Percentiles rank a stretch among this genome's conserved stretches.
phyloP scores from a whole-genome alignment of 306 rosid genomes.

The Fragaria vesca region DNA sequence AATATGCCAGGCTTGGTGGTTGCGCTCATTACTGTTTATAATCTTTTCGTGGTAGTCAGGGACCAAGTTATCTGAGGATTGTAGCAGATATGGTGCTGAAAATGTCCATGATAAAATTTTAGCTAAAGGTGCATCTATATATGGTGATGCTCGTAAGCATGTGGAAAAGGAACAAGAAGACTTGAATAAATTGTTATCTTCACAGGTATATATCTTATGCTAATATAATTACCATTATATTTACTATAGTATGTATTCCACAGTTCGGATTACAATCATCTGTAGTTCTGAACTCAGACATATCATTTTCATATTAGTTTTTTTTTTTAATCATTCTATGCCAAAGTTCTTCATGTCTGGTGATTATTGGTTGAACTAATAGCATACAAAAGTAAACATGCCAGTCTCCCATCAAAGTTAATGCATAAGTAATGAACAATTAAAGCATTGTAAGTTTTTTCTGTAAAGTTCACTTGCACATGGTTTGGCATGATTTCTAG shows the following conservation, averaged over 20 bases:
- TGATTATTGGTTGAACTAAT: conserved; percentile 6
- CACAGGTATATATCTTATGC: conserved; percentile 50
- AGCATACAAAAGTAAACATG: neutral
- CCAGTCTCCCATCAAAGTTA: neutral
- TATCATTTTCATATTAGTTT: neutral
- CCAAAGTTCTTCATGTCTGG: neutral
- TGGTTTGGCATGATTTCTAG: neutral
- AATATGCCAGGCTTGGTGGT: neutral
- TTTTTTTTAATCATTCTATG: neutral
- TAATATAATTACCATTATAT: neutral
- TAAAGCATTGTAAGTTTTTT: neutral
- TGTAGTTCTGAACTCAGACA: neutral
- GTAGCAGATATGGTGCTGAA: conserved; percentile 96
- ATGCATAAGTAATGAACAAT: neutral
- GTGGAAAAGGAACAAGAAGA: conserved; percentile 98
- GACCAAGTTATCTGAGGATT: conserved; percentile 93
- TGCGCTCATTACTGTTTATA: conserved; percentile 15
- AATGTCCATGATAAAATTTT: conserved; percentile 66
- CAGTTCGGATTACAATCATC: neutral
- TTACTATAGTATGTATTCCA: neutral
- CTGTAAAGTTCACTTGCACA: no score
- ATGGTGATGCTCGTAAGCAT: conserved; percentile 93
- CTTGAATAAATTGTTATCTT: conserved; percentile 61
- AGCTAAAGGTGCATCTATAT: conserved; percentile 92
- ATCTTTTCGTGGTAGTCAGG: conserved; percentile 68